A percentile compares a stretch with the other conserved stretches of the same genome.
Conservation (phyloP, 2,329 filamentous ascomycete genomes). For the Lasiodiplodia citricola region DNA sequence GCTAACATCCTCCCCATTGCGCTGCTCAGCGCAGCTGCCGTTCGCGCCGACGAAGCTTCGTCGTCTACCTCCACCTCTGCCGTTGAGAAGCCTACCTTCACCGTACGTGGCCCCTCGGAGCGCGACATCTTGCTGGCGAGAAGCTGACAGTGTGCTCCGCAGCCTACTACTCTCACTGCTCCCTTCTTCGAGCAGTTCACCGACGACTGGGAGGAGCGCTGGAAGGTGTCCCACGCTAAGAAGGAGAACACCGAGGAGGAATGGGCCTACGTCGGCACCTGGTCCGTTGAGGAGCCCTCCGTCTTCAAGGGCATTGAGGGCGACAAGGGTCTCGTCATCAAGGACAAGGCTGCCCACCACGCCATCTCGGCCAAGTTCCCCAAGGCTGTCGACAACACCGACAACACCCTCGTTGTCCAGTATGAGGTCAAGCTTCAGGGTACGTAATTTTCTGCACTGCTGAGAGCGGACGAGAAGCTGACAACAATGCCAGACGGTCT, state of each 20-base stretch:
- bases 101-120: slow-evolving; percentile 64
- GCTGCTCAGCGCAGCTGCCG: slow-evolving; percentile 73
- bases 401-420: slow-evolving; percentile 94
- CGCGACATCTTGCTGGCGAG: neutral
- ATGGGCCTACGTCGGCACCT: slow-evolving; percentile 97
- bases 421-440: slow-evolving; percentile 99
- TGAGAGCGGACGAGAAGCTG: neutral
- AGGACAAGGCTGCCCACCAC: slow-evolving; percentile 97
- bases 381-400: slow-evolving; percentile 96
- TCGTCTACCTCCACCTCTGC: slow-evolving; percentile 47
- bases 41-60: slow-evolving; percentile 68
- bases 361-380: slow-evolving; percentile 99
- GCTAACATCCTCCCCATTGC: slow-evolving; percentile 77
- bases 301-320: slow-evolving; percentile 91
- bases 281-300: slow-evolving; percentile 92
- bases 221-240: slow-evolving; percentile 95
- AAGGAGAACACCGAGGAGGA: slow-evolving; percentile 86
- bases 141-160: slow-evolving; percentile 33
- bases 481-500: slow-evolving; percentile 70
- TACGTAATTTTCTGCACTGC: slow-evolving; percentile 55
- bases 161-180: slow-evolving; percentile 89
- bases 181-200: slow-evolving; percentile 99
- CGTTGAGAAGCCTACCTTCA: slow-evolving; percentile 77
- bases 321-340: slow-evolving; percentile 96
- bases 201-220: slow-evolving; percentile 90